Percentiles rank a stretch among this genome's conserved stretches.
phyloP scores from a whole-genome alignment of 2,329 filamentous ascomycete genomes.

The Sporothrix phasma region DNA sequence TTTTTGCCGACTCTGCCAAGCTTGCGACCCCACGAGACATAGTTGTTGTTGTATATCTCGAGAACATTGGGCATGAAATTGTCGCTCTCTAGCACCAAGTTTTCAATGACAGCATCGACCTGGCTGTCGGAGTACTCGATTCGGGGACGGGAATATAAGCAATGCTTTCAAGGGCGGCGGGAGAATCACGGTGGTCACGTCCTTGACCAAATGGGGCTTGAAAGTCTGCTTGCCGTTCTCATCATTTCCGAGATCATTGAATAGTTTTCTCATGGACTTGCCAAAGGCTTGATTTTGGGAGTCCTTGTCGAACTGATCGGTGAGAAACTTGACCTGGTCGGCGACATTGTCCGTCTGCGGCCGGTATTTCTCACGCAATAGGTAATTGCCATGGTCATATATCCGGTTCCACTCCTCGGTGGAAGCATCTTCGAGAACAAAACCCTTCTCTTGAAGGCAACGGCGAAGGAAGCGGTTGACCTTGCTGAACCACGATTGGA shows the following conservation, averaged over 20 bases:
- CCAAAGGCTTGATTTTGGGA: constrained; percentile 75
- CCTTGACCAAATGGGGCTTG: constrained; percentile 88
- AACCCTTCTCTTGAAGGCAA: constrained; percentile 81
- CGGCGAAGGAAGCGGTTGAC: constrained; percentile 70
- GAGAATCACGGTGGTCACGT: constrained; percentile 76
- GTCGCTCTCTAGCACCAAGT: constrained; percentile 88
- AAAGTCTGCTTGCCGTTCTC: constrained; percentile 74
- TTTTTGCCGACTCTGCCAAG: constrained; percentile 73
- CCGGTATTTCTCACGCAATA: constrained; percentile 82
- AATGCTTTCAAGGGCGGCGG: constrained; percentile 69
- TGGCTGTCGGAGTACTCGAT: constrained; percentile 83
- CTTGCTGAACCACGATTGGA: constrained; percentile 80
- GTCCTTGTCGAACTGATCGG: constrained; percentile 81
- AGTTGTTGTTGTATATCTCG: constrained; percentile 85
- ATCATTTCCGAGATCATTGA: constrained; percentile 79
- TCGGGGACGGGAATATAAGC: constrained; percentile 83
- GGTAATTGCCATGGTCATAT: constrained; percentile 74
- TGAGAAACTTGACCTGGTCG: constrained; percentile 85
- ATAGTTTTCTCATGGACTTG: constrained; percentile 68
- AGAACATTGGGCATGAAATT: constrained; percentile 91
- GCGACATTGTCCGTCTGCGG: constrained; percentile 75
- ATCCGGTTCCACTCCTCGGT: constrained; percentile 74
- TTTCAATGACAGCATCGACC: constrained; percentile 85
- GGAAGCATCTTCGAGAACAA: constrained; percentile 72
- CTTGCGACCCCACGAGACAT: constrained; percentile 91